Evolutionary conservation across 2,329 filamentous ascomycete species (phyloP).

Genomic region (Monilinia laxa): DNA sequence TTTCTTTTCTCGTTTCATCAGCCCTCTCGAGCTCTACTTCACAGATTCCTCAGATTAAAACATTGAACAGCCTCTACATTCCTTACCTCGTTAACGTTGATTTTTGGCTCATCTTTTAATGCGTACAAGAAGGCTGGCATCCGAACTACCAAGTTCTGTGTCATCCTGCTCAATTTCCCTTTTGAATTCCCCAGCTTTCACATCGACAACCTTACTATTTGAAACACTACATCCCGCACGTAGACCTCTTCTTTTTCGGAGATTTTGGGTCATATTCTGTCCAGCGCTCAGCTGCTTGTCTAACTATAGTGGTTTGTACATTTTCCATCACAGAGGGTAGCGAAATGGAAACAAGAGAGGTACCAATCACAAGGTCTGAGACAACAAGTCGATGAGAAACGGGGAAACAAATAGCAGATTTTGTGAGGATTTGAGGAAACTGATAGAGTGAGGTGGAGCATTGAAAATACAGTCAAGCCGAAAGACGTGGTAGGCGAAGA

Average conservation of each 20-base stretch:
- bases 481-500: slow-evolving; percentile 26
- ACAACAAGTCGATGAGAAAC: slow-evolving; percentile 20
- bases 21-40: slow-evolving; percentile 25
- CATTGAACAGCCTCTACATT: slow-evolving; percentile 20
- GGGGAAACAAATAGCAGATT: slow-evolving; percentile 29
- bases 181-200: slow-evolving; percentile 23
- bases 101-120: slow-evolving; percentile 17
- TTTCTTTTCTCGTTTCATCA: too few species aligned
- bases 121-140: slow-evolving; percentile 24
- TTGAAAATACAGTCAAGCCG: slow-evolving; percentile 19
- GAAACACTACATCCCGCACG: slow-evolving; percentile 23
- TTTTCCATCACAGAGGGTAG: slow-evolving; percentile 14
- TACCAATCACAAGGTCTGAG: slow-evolving; percentile 27
- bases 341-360: slow-evolving; percentile 25
- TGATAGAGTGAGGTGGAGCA: slow-evolving; percentile 20
- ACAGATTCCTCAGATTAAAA: slow-evolving; percentile 26
- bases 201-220: slow-evolving; percentile 26
- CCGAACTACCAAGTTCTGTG: slow-evolving; percentile 10
- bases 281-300: slow-evolving; percentile 23
- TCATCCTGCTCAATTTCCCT: slow-evolving; percentile 8
- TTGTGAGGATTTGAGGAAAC: background rate
- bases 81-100: slow-evolving; percentile 23
- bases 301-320: slow-evolving; percentile 20
- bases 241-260: slow-evolving; percentile 22
- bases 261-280: slow-evolving; percentile 21